Percentiles rank a stretch among this genome's conserved stretches.
phyloP scores from a whole-genome alignment of 1,139 yeast species.

The Saccharomyces uvarum region DNA sequence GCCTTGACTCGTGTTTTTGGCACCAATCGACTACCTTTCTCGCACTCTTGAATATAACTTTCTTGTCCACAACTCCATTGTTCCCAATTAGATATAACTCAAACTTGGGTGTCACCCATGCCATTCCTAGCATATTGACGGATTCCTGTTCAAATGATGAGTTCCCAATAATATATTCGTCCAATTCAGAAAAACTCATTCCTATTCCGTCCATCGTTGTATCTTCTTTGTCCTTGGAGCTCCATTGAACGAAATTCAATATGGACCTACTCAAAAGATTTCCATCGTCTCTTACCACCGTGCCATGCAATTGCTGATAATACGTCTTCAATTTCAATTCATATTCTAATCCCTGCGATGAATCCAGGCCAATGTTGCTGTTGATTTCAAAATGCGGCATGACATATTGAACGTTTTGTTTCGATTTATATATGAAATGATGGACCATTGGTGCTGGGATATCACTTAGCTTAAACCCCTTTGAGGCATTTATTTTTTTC shows the following conservation, averaged over 20 bases:
- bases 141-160: constrained; percentile 15
- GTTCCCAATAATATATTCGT: constrained; percentile 7
- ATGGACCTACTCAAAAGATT: constrained; percentile 18
- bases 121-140: constrained; percentile 41
- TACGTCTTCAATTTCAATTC: constrained; percentile 22
- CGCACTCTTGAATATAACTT: constrained; percentile 45
- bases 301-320: constrained; percentile 22
- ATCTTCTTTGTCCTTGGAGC: constrained; percentile 11
- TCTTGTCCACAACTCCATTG: constrained; percentile 42
- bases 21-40: constrained; percentile 51
- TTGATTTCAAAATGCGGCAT: constrained; percentile 26
- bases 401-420: constrained; percentile 52
- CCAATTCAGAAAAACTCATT: background rate
- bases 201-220: constrained; percentile 2
- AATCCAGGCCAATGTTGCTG: background rate
- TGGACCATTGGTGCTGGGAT: constrained; percentile 55
- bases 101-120: constrained; percentile 50
- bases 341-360: constrained; percentile 8
- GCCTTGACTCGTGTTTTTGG: constrained; percentile 44
- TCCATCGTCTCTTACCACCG: constrained; percentile 25
- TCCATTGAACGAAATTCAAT: constrained; percentile 34
- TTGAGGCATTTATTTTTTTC: constrained; percentile 30
- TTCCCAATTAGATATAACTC: constrained; percentile 48
- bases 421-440: constrained; percentile 77
- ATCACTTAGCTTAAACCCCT: constrained; percentile 40